A percentile compares a stretch with the other conserved stretches of the same genome.
These are phyloP conservation scores for Coemansia sp. DNA, from an alignment of 192 early-diverging fungal genomes.

Conservation along the genomic window DNA sequence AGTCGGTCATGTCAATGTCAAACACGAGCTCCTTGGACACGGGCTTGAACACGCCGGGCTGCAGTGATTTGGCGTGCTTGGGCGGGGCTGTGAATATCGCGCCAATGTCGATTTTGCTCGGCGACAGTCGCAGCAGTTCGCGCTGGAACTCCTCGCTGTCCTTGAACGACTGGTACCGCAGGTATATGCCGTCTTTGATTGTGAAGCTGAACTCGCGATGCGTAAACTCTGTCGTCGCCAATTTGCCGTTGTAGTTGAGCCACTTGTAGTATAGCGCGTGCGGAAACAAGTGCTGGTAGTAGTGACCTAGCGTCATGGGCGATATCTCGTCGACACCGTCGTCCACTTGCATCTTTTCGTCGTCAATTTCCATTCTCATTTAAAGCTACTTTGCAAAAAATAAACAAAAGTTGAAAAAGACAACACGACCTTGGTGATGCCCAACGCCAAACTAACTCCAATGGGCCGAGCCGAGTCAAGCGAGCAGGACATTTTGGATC, in stretches of 20 bases:
- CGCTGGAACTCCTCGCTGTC: slow-evolving; percentile 69
- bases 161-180: slow-evolving; percentile 88
- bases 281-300: slow-evolving; percentile 88
- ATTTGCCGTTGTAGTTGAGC: slow-evolving; percentile 65
- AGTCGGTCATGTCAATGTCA: slow-evolving; percentile 99
- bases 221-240: slow-evolving; percentile 69
- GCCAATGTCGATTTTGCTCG: slow-evolving; percentile 96
- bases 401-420: slow-evolving; percentile 10
- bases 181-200: slow-evolving; percentile 73
- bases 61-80: slow-evolving; percentile 76
- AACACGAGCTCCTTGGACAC: slow-evolving; percentile 90
- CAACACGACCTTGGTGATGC: neutral
- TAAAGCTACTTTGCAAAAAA: neutral
- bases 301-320: slow-evolving; percentile 59
- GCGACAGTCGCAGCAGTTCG: slow-evolving; percentile 73
- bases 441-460: no score
- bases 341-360: slow-evolving; percentile 14
- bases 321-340: slow-evolving; percentile 42
- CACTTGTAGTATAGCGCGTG: slow-evolving; percentile 77
- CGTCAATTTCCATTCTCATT: slow-evolving; percentile 3
- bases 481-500: slow-evolving; percentile 26
- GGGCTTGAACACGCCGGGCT: slow-evolving; percentile 71
- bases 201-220: slow-evolving; percentile 95
- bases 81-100: slow-evolving; percentile 89
- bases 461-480: neutral